These are phyloP conservation scores for Trypanosoma caninum DNA, from an alignment of 208 protist species.

Conservation along the genomic window DNA sequence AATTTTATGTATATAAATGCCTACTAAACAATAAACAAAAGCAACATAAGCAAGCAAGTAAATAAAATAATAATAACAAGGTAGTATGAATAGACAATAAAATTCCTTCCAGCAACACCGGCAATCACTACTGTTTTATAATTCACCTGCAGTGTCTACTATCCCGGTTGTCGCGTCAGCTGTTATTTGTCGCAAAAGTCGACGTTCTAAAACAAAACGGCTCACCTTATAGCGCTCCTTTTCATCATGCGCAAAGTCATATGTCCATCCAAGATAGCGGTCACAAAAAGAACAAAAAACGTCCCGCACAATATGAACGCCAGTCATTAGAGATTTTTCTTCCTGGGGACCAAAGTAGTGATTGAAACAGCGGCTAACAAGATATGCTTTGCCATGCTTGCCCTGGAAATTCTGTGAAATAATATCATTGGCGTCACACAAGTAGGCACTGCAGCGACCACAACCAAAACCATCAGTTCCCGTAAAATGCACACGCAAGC, in stretches of 20 bases:
- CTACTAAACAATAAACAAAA: too few species aligned
- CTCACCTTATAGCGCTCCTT: slow-evolving; percentile 78
- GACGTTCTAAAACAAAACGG: slow-evolving; percentile 72
- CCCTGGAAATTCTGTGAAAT: slow-evolving; percentile 71
- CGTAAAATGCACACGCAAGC: slow-evolving; percentile 27
- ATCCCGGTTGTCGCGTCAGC: not conserved
- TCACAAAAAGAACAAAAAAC: slow-evolving; percentile 76
- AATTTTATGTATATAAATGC: too few species aligned
- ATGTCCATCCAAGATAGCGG: slow-evolving; percentile 73
- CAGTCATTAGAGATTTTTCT: slow-evolving; percentile 77
- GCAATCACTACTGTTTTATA: too few species aligned
- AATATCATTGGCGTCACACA: slow-evolving; percentile 61
- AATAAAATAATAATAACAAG: not conserved
- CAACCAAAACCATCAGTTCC: slow-evolving; percentile 56
- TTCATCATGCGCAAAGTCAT: slow-evolving; percentile 76
- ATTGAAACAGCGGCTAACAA: slow-evolving; percentile 73
- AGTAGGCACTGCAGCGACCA: slow-evolving; percentile 62
- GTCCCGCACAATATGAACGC: slow-evolving; percentile 70
- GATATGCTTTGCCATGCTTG: slow-evolving; percentile 62
- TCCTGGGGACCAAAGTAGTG: slow-evolving; percentile 70
- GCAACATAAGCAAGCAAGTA: too few species aligned
- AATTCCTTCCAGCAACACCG: too few species aligned
- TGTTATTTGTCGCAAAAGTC: slow-evolving; percentile 42
- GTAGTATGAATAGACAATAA: too few species aligned
- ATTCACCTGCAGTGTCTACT: not conserved